Conservation (phyloP, 163 green algal species). For the Prototheca stagnorum region DNA sequence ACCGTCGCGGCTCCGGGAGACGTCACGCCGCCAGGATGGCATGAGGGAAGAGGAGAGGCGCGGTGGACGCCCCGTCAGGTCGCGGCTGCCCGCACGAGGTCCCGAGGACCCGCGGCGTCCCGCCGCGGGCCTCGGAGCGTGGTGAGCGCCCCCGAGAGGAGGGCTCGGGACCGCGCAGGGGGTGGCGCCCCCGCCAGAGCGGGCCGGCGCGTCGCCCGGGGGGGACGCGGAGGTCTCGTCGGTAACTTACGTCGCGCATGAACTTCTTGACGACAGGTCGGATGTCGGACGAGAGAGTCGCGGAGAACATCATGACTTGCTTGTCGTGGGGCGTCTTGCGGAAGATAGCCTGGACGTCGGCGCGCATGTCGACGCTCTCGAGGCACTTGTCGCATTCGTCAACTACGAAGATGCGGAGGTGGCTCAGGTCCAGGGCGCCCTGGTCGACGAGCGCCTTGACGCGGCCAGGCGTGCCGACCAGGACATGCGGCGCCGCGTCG, state of each 20-base stretch:
- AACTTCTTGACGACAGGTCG: conserved; percentile 97
- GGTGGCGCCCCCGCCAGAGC: no score
- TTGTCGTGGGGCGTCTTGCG: conserved; percentile 96
- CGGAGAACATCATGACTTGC: conserved; percentile 99
- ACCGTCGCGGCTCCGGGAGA: no score
- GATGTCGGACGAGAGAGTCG: conserved; percentile 84
- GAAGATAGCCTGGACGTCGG: conserved; percentile 95
- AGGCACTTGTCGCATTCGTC: conserved; percentile 99
- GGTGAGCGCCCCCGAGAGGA: no score
- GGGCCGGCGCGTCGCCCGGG: no score
- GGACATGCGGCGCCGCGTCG: conserved; percentile 66
- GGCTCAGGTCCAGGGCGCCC: conserved; percentile 60
- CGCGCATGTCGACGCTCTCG: conserved; percentile 92
- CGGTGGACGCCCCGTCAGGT: no score
- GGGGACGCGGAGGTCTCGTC: conserved; percentile 10
- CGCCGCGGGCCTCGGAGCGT: no score
- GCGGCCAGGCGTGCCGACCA: conserved; percentile 90
- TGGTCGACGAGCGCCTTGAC: conserved; percentile 80
- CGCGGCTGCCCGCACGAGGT: no score
- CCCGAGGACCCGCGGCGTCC: no score
- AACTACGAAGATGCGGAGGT: conserved; percentile 87
- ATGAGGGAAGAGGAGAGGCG: no score
- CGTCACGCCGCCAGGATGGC: no score
- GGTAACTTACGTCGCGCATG: conserved; percentile 88
- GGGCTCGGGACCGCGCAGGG: no score